These are phyloP conservation scores for Torulaspora delbrueckii DNA, from an alignment of 805 yeast genomes.

Conservation along the genomic window DNA sequence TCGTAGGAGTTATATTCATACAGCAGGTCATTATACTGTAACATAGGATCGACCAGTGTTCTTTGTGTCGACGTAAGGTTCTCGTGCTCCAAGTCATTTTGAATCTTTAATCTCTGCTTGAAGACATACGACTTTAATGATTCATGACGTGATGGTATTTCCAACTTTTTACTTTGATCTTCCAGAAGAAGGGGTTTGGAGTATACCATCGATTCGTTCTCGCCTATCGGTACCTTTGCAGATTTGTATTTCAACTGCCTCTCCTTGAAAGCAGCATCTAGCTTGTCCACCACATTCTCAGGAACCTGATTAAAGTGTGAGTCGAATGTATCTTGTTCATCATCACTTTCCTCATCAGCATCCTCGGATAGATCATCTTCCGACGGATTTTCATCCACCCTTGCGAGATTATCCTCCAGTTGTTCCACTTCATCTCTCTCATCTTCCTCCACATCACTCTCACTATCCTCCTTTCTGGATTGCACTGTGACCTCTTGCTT, in stretches of 20 bases:
- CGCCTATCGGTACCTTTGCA: constrained; percentile 13
- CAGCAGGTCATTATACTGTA: constrained; percentile 67
- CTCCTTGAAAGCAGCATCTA: constrained; percentile 34
- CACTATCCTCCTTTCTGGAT: constrained; percentile 6
- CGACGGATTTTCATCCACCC: constrained; percentile 16
- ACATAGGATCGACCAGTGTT: constrained; percentile 56
- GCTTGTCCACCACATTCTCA: constrained; percentile 35
- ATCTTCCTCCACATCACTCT: constrained; percentile 28
- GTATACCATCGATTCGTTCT: constrained; percentile 22
- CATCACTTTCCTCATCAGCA: constrained; percentile 37
- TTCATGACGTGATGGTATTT: constrained; percentile 20
- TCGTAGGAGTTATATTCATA: constrained; percentile 49
- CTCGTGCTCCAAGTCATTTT: constrained; percentile 26
- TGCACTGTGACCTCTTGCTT: constrained; percentile 12
- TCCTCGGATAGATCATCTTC: constrained; percentile 32
- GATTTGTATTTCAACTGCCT: constrained; percentile 30
- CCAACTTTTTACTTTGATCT: constrained; percentile 15
- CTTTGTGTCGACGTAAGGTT: constrained; percentile 44
- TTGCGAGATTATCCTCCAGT: constrained; percentile 25
- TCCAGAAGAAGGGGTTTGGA: constrained; percentile 27
- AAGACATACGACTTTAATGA: constrained; percentile 39
- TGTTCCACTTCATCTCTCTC: constrained; percentile 28
- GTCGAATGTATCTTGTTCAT: constrained; percentile 66
- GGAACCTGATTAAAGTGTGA: constrained; percentile 58
- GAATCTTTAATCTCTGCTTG: constrained; percentile 41